Base-by-base conservation (phyloP, 352 stramenopile species). In the Phytophthora sojae region DNA sequence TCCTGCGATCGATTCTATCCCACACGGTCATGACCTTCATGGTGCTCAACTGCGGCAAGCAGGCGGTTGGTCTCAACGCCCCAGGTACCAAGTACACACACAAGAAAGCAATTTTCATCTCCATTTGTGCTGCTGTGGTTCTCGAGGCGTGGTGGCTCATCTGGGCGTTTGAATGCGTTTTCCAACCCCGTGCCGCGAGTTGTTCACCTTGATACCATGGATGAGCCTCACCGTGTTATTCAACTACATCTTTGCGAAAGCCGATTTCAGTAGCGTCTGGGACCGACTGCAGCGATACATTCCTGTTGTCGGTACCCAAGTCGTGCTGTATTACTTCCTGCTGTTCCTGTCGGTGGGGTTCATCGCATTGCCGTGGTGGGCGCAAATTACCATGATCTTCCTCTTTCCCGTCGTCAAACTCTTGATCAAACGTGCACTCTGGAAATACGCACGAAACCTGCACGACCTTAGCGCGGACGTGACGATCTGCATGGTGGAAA, bases 401-500 rank as follows among this genome's bases (percentile, higher is more conserved):
- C 4, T 53, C 4, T 73, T 76, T 39, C 71, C 67, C 6, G 12
- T 70, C 26, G 8, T 73, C 25, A 75, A 76, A 23, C 17, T 72
- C 2, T 3, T 32, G 11, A 57, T 75, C 53, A 76, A 79, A 49
- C 67, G 54, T 11, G 57, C 66, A n/a, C 26, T 73, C 23, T 76
- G 71, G 67, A 57, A 53, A 19, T 79, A 70, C 21, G 54, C 66
- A 0, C 61, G 55, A 7, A 62, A 62, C 4, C 57, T 79, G 0
- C 52, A 67, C 39, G 71, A 79, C 30, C 69, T 79, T 37, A 67
- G 57, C 11, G 64, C 53, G 17, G 71, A 69, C 30, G 67, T 76
- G 37, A 75, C 61, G 0, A 57, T 79, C 26, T 78, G 66, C 61
- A 65, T 75, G 57, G 58, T 69, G 19, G 67, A 79, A 39, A 75